These are phyloP conservation scores for Laetiporus sulphureus DNA, from an alignment of 1,284 basidiomycete species.

Conservation along the genomic window DNA sequence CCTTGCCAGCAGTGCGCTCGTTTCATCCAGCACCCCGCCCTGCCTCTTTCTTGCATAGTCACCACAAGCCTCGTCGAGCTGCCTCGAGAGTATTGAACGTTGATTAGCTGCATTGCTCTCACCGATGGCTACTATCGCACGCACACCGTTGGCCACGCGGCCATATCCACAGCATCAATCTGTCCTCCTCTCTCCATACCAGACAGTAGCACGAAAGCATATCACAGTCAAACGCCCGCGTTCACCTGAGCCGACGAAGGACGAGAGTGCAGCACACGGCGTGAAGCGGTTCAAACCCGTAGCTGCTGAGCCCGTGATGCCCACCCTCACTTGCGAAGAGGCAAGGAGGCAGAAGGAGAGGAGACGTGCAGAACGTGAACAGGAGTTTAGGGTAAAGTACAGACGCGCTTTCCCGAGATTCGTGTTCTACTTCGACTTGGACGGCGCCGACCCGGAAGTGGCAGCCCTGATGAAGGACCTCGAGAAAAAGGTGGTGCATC, in stretches of 20 bases:
- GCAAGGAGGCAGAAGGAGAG: slow-evolving; percentile 34
- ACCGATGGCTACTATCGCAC: slow-evolving; percentile 17
- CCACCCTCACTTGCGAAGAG: slow-evolving; percentile 21
- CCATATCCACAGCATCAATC: slow-evolving; percentile 16
- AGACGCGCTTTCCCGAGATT: slow-evolving; percentile 77
- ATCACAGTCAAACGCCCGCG: slow-evolving; percentile 47
- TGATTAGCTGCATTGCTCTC: slow-evolving; percentile 8
- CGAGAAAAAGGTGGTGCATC: slow-evolving; percentile 48
- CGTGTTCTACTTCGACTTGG: slow-evolving; percentile 81
- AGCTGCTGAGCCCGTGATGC: slow-evolving; percentile 20
- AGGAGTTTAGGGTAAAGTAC: slow-evolving; percentile 82
- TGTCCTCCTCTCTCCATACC: slow-evolving; percentile 15
- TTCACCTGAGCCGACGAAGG: slow-evolving; percentile 47
- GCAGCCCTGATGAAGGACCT: slow-evolving; percentile 41
- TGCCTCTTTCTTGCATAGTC: slow-evolving; percentile 9
- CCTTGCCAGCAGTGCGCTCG: too few species aligned
- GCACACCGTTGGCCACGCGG: slow-evolving; percentile 21
- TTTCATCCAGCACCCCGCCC: too few species aligned
- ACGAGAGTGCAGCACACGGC: slow-evolving; percentile 26
- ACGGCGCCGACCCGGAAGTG: slow-evolving; percentile 46
- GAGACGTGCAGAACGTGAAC: slow-evolving; percentile 44
- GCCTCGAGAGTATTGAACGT: slow-evolving; percentile 6
- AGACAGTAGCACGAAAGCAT: slow-evolving; percentile 12
- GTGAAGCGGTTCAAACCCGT: slow-evolving; percentile 28
- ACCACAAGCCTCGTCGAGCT: too few species aligned